phyloP scores from a whole-genome alignment of 1,284 basidiomycete species.

The Sutorius eximius region DNA sequence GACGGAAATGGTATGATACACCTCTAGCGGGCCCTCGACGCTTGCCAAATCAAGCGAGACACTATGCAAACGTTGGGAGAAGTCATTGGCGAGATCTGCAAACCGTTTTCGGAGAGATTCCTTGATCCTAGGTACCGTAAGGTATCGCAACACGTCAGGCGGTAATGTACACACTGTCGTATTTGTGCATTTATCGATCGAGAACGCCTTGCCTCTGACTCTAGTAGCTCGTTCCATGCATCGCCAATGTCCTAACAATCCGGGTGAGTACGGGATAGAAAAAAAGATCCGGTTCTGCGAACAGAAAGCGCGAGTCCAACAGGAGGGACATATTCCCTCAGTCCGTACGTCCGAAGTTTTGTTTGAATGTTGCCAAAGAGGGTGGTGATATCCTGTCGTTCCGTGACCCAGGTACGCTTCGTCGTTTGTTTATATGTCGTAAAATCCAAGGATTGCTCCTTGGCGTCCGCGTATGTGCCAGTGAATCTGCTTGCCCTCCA shows the following conservation, averaged over 20 bases:
- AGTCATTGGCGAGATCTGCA: constrained; percentile 82
- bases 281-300: constrained; percentile 22
- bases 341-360: constrained; percentile 88
- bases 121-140: constrained; percentile 68
- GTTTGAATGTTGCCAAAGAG: constrained; percentile 94
- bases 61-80: constrained; percentile 69
- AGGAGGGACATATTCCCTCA: constrained; percentile 83
- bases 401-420: constrained; percentile 87
- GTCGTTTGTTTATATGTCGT: constrained; percentile 82
- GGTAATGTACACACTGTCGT: constrained; percentile 63
- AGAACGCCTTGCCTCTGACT: constrained; percentile 77
- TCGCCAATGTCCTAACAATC: constrained; percentile 67
- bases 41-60: constrained; percentile 77
- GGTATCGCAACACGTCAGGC: not conserved
- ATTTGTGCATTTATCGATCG: constrained; percentile 90
- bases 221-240: constrained; percentile 75
- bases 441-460: constrained; percentile 73
- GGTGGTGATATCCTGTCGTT: constrained; percentile 86
- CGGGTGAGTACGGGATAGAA: constrained; percentile 9
- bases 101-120: constrained; percentile 83
- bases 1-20: constrained; percentile 29
- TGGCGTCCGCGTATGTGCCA: constrained; percentile 81
- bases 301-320: constrained; percentile 65
- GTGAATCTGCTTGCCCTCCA: constrained; percentile 67
- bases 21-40: constrained; percentile 80